A percentile compares a stretch with the other conserved stretches of the same genome.
Conservation (phyloP, 2,329 filamentous ascomycete species). For the Polytolypa hystricis region DNA sequence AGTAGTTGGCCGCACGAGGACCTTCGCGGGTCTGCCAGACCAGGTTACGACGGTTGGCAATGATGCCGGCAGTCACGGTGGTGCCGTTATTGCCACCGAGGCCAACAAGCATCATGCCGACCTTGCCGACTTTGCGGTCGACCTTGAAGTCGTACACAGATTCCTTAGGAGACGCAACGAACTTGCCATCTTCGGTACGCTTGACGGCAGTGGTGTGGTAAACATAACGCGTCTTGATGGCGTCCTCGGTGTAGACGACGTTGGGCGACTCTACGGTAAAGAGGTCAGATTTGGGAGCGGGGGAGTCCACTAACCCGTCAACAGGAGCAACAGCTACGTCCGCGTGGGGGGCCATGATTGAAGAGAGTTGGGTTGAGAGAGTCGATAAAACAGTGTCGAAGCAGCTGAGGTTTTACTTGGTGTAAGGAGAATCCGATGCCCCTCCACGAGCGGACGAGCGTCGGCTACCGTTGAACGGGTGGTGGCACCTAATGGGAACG, state of each 20-base stretch:
- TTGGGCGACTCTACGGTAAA: conserved; percentile 90
- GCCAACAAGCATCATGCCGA: conserved; percentile 94
- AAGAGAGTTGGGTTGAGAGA: conserved; percentile 39
- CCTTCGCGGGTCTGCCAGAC: conserved; percentile 93
- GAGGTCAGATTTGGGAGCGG: conserved; percentile 39
- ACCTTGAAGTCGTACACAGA: conserved; percentile 96
- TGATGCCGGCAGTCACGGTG: conserved; percentile 91
- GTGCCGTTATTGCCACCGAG: conserved; percentile 98
- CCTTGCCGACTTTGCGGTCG: conserved; percentile 82
- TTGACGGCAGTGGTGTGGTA: conserved; percentile 87
- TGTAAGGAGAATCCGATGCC: conserved; percentile 51
- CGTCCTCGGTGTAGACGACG: conserved; percentile 75
- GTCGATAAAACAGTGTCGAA: conserved; percentile 14
- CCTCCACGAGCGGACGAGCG: conserved; percentile 80
- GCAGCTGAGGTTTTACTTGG: conserved; percentile 29
- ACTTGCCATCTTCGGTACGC: conserved; percentile 60
- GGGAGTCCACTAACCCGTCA: conserved; percentile 39
- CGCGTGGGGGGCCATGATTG: conserved; percentile 91
- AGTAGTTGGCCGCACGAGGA: conserved; percentile 81
- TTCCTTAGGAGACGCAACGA: conserved; percentile 75
- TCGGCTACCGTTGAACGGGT: conserved; percentile 94
- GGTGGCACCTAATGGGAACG: conserved; percentile 59
- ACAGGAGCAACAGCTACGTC: conserved; percentile 43
- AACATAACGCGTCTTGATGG: conserved; percentile 88
- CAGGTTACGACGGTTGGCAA: conserved; percentile 81